A percentile compares a stretch with the other conserved stretches of the same genome.
These are phyloP conservation scores for Coemansia sp. DNA, from an alignment of 192 early-diverging fungal genomes.

Conservation along the genomic window DNA sequence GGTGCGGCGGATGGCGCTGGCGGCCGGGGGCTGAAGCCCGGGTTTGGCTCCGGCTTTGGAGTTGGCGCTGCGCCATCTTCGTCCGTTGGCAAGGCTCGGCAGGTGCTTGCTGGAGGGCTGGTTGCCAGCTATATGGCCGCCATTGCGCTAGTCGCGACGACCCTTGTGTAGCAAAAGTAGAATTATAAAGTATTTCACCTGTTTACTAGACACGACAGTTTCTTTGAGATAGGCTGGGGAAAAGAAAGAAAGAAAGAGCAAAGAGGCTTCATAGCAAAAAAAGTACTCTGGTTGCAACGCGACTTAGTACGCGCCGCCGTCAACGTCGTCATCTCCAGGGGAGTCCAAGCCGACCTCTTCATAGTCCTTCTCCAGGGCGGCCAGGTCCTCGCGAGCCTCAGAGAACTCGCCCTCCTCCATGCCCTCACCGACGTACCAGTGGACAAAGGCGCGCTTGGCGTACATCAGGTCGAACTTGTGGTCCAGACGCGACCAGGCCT, in stretches of 20 bases:
- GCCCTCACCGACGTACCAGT: conserved; percentile 99
- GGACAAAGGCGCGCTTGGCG: conserved; percentile 99
- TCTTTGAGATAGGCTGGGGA: too few species aligned
- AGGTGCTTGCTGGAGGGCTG: not conserved
- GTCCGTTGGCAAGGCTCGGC: not conserved
- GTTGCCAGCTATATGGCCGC: not conserved
- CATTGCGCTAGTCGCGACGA: not conserved
- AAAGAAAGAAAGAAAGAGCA: not conserved
- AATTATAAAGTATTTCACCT: not conserved
- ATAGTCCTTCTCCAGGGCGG: conserved; percentile 99
- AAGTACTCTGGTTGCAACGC: not conserved
- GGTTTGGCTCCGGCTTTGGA: not conserved
- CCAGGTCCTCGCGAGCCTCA: conserved; percentile 99
- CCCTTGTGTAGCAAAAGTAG: not conserved
- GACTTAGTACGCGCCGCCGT: conserved; percentile 63
- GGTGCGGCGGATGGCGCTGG: not conserved
- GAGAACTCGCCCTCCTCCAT: conserved; percentile 99
- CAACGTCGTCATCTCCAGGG: conserved; percentile 81
- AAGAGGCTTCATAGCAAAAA: not conserved
- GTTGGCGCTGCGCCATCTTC: not conserved
- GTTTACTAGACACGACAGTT: too few species aligned
- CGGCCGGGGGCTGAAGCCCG: not conserved
- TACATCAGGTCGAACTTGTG: conserved; percentile 99
- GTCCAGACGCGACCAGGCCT: conserved; percentile 98
- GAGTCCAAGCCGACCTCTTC: conserved; percentile 99